These are phyloP conservation scores for Cokeromyces recurvatus DNA, from an alignment of 371 early-diverging fungal species.

Conservation along the genomic window DNA sequence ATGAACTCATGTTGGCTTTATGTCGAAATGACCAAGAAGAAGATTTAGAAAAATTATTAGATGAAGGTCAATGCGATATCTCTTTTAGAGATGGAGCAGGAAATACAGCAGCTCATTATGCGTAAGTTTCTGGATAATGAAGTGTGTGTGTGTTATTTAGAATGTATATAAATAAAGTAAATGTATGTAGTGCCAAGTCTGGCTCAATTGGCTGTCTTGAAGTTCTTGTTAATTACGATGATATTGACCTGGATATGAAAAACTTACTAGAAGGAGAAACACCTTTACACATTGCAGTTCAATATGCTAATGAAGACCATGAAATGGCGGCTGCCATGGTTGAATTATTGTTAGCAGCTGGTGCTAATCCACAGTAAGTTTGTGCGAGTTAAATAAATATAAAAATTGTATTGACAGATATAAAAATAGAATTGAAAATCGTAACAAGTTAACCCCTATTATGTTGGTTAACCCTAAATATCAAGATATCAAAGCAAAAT, in stretches of 20 bases:
- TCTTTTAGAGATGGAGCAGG: constrained; percentile 61
- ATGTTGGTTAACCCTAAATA: constrained; percentile 27
- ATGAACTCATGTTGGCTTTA: constrained; percentile 51
- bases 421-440: constrained; percentile 32
- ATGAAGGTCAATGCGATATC: constrained; percentile 34
- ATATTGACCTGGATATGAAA: constrained; percentile 50
- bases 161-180: not conserved
- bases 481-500: constrained; percentile 21
- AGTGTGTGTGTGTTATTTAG: not conserved
- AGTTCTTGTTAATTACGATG: constrained; percentile 45
- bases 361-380: constrained; percentile 48
- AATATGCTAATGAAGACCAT: constrained; percentile 36
- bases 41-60: constrained; percentile 35
- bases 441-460: constrained; percentile 32
- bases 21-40: constrained; percentile 57
- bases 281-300: constrained; percentile 63
- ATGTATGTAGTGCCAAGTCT: constrained; percentile 43
- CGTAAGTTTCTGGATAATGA: constrained; percentile 38
- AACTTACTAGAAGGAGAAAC: constrained; percentile 58
- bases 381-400: no score
- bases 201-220: constrained; percentile 60
- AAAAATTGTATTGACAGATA: no score
- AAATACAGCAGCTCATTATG: constrained; percentile 62
- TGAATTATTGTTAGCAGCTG: constrained; percentile 47
- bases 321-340: constrained; percentile 51